Conservation (phyloP, 768 basidiomycete genomes). For the Tephrocybe sp. region DNA sequence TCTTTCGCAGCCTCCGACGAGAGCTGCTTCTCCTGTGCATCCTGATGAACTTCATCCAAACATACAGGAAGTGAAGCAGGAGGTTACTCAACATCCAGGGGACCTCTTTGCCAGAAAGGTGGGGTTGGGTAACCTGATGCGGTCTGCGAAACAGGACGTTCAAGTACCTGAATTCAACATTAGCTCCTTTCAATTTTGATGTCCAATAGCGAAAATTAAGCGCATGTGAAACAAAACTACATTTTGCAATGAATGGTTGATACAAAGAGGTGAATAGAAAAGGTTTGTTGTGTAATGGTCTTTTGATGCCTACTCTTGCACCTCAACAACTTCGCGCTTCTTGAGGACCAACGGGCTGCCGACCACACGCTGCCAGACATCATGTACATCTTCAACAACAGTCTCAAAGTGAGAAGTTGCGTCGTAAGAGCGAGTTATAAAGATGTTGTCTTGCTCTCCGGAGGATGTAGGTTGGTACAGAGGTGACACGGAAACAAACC, state of each 20-base stretch:
- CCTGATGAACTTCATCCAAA: conserved; percentile 16
- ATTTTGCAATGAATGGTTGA: conserved; percentile 8
- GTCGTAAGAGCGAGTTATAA: conserved; percentile 96
- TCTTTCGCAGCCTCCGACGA: conserved; percentile 55
- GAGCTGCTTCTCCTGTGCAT: conserved; percentile 46
- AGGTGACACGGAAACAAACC: conserved; percentile 87
- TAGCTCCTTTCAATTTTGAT: conserved; percentile 60
- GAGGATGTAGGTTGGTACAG: conserved; percentile 85
- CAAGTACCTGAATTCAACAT: conserved; percentile 88
- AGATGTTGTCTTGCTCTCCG: conserved; percentile 86
- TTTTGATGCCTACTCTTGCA: conserved; percentile 39
- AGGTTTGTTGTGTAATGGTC: conserved; percentile 3
- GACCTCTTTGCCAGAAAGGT: conserved; percentile 66
- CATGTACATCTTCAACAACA: conserved; percentile 94
- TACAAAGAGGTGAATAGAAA: conserved; percentile 7
- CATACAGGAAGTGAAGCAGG: conserved; percentile 25
- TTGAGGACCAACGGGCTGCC: conserved; percentile 80
- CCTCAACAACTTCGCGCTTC: conserved; percentile 79
- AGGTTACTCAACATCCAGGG: conserved; percentile 42
- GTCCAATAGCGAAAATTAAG: background rate
- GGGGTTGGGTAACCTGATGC: conserved; percentile 81
- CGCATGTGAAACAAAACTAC: conserved; percentile 8
- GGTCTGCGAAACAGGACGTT: conserved; percentile 86
- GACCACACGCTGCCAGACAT: conserved; percentile 89
- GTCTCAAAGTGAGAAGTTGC: conserved; percentile 99